Percentiles rank a stretch among this genome's conserved stretches.
These are phyloP conservation scores for Halenospora varia DNA, from an alignment of 495 filamentous ascomycete genomes.

Conservation along the genomic window DNA sequence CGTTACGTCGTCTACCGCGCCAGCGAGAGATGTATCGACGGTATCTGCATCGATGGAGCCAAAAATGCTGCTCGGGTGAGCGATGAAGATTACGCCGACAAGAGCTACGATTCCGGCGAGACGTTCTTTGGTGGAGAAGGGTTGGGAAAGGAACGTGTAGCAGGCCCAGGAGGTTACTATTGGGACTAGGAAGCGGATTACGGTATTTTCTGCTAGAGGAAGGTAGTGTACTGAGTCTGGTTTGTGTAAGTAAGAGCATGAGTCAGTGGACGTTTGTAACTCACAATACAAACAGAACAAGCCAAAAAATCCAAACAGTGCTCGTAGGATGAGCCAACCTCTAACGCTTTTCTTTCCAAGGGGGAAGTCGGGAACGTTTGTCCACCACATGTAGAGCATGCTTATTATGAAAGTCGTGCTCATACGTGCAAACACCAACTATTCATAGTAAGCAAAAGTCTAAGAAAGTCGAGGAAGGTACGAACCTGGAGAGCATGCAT, in stretches of 20 bases:
- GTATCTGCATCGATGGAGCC: slow-evolving; percentile 20
- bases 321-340: slow-evolving; percentile 58
- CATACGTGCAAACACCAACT: slow-evolving; percentile 82
- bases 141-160: slow-evolving; percentile 57
- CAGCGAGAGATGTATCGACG: slow-evolving; percentile 21
- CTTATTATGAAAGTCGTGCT: slow-evolving; percentile 63
- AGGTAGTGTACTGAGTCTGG: slow-evolving; percentile 72
- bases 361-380: slow-evolving; percentile 59
- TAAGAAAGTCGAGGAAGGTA: background rate
- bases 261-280: slow-evolving; percentile 14
- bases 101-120: slow-evolving; percentile 66
- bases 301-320: slow-evolving; percentile 67
- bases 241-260: background rate
- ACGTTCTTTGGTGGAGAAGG: slow-evolving; percentile 66
- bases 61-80: slow-evolving; percentile 58
- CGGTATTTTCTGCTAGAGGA: slow-evolving; percentile 74
- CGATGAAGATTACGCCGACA: slow-evolving; percentile 72
- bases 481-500: slow-evolving; percentile 23
- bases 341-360: slow-evolving; percentile 61
- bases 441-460: slow-evolving; percentile 18
- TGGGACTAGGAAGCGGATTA: slow-evolving; percentile 75
- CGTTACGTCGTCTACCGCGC: slow-evolving; percentile 27
- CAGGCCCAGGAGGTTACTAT: slow-evolving; percentile 73
- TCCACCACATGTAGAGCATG: slow-evolving; percentile 68
- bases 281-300: slow-evolving; percentile 71